A percentile compares a stretch with the other conserved stretches of the same genome.
Evolutionary conservation across 352 stramenopile genomes (phyloP).

Genomic region (Pythium sukuiense): DNA sequence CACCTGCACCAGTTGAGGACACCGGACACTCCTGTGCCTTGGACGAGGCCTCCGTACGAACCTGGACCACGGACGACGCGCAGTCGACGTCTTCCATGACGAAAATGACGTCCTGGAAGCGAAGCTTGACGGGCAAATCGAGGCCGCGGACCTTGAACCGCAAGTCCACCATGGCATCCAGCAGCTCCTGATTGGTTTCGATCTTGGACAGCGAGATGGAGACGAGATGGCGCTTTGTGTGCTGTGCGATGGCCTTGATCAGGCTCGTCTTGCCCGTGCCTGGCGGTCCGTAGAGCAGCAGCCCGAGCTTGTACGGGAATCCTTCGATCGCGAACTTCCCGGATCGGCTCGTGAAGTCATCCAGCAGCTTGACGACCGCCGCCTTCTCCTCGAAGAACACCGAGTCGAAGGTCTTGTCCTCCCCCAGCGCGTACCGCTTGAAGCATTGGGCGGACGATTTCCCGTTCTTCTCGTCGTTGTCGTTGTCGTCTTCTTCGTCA

Average conservation of each 20-base stretch:
- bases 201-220: slow-evolving; percentile 52
- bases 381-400: slow-evolving; percentile 83
- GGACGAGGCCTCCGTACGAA: not conserved
- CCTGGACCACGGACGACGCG: slow-evolving; percentile 45
- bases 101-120: slow-evolving; percentile 73
- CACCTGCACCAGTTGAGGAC: slow-evolving; percentile 19
- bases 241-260: slow-evolving; percentile 71
- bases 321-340: slow-evolving; percentile 85
- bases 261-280: slow-evolving; percentile 87
- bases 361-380: slow-evolving; percentile 49
- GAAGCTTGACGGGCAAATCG: slow-evolving; percentile 42
- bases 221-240: slow-evolving; percentile 62
- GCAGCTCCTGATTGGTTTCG: slow-evolving; percentile 65
- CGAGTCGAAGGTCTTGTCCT: slow-evolving; percentile 80
- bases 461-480: slow-evolving; percentile 37
- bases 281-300: slow-evolving; percentile 80
- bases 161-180: slow-evolving; percentile 59
- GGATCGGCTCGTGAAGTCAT: slow-evolving; percentile 54
- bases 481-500: slow-evolving; percentile 22
- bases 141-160: slow-evolving; percentile 40
- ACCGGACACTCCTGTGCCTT: not conserved
- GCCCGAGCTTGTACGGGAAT: slow-evolving; percentile 82
- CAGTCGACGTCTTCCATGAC: slow-evolving; percentile 80
- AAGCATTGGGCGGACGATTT: slow-evolving; percentile 18
- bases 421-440: slow-evolving; percentile 69